Evolutionary conservation across 768 basidiomycete genomes (phyloP).

Genomic region (Xerocomus potaroensis): DNA sequence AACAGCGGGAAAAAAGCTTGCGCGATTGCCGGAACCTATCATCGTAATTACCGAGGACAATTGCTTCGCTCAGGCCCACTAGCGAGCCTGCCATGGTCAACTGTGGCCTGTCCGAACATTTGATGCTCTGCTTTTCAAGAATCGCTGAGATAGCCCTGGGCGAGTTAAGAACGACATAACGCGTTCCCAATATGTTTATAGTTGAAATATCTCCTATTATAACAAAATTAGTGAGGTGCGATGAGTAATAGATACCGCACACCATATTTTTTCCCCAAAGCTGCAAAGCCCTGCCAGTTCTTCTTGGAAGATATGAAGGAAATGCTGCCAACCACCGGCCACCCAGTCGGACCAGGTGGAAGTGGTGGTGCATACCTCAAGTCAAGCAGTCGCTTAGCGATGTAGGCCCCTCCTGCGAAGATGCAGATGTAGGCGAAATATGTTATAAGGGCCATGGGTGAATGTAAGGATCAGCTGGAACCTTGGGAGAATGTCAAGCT

Average conservation of each 20-base stretch:
- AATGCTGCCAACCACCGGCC: conserved; percentile 51
- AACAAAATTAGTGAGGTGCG: conserved; percentile 5
- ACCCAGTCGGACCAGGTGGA: conserved; percentile 22
- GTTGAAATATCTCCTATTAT: conserved; percentile 19
- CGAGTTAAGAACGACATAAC: conserved; percentile 49
- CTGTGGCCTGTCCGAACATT: conserved; percentile 38
- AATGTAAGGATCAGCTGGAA: no score
- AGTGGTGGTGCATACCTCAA: neutral
- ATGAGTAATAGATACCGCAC: conserved; percentile 4
- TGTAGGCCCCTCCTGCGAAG: conserved; percentile 16
- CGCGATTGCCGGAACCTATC: conserved; percentile 12
- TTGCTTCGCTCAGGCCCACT: conserved; percentile 9
- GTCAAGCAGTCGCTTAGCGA: neutral
- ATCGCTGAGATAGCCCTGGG: conserved; percentile 42
- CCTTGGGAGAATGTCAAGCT: no score
- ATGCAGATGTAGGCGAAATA: conserved; percentile 5
- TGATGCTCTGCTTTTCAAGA: conserved; percentile 50
- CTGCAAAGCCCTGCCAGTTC: conserved; percentile 50
- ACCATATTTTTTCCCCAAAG: conserved; percentile 54
- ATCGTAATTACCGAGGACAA: conserved; percentile 4
- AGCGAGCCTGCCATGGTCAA: conserved; percentile 17
- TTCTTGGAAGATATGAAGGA: conserved; percentile 43
- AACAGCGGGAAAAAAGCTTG: conserved; percentile 5
- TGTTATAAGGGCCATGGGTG: neutral
- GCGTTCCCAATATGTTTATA: conserved; percentile 37